Conservation (phyloP, 129 eudicot genomes). For the Flaveria robusta region DNA sequence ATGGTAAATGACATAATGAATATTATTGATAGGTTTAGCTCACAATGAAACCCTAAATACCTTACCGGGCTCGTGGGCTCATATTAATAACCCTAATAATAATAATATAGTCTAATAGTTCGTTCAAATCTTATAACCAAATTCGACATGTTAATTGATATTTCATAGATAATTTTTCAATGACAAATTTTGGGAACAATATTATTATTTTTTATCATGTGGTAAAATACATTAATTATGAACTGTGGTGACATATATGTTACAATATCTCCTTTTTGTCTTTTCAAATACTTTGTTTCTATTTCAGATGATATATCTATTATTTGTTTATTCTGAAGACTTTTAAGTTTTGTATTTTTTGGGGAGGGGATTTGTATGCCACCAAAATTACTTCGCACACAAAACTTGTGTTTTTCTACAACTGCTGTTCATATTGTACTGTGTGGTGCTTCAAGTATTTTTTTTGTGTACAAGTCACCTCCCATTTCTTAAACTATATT, state of each 20-base stretch:
- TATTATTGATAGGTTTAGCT: too few relatives aligned
- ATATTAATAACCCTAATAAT: too few relatives aligned
- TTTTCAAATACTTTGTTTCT: not conserved
- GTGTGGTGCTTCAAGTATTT: not conserved
- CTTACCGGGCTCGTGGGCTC: too few relatives aligned
- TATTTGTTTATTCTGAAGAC: not conserved
- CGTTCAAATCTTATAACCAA: not conserved
- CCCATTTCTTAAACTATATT: not conserved
- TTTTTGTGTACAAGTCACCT: not conserved
- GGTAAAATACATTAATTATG: not conserved
- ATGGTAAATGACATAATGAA: too few relatives aligned
- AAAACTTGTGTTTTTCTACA: not conserved
- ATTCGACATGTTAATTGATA: not conserved
- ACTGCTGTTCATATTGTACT: not conserved
- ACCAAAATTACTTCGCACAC: not conserved
- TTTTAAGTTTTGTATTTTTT: not conserved
- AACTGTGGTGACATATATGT: not conserved
- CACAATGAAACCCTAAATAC: too few relatives aligned
- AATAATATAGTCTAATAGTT: too few relatives aligned
- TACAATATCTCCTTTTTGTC: not conserved
- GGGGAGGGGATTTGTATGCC: not conserved
- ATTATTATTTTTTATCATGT: not conserved
- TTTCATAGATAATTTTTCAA: not conserved
- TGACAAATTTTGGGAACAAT: not conserved
- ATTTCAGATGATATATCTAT: not conserved